Percentiles rank a stretch among this genome's conserved stretches.
Evolutionary conservation across 1,284 basidiomycete genomes (phyloP).

Genomic region (Microbotryomycetes sp.): DNA sequence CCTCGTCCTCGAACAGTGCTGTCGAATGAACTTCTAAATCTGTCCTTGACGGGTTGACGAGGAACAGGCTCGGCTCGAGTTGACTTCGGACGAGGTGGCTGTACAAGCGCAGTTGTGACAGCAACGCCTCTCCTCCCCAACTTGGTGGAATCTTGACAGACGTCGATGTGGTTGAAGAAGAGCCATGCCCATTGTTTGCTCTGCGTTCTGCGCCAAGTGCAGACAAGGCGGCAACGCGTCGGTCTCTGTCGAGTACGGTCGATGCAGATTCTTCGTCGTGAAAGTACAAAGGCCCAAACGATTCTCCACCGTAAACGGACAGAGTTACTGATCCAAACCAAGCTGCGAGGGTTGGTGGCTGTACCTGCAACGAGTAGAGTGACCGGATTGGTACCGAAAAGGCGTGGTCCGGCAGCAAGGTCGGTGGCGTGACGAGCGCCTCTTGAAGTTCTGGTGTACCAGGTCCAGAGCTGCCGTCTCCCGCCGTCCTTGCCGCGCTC

Average conservation of each 20-base stretch:
- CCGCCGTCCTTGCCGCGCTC: background rate
- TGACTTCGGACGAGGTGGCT: conserved; percentile 68
- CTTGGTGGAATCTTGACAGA: conserved; percentile 31
- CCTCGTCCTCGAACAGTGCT: conserved; percentile 41
- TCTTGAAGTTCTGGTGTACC: background rate
- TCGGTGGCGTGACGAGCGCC: conserved; percentile 4
- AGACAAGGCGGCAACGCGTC: conserved; percentile 22
- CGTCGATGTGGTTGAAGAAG: background rate
- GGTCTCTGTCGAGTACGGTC: conserved; percentile 37
- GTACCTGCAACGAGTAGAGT: conserved; percentile 81
- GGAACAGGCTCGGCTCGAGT: conserved; percentile 71
- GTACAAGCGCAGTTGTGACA: conserved; percentile 59
- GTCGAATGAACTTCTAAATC: conserved; percentile 75
- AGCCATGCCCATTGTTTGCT: background rate
- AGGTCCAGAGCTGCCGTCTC: too few relatives aligned
- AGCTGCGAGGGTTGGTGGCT: conserved; percentile 71
- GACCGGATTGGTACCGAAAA: conserved; percentile 85
- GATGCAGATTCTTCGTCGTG: conserved; percentile 92
- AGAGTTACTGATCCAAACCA: conserved; percentile 66
- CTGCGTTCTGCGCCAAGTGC: conserved; percentile 5
- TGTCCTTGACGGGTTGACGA: conserved; percentile 80
- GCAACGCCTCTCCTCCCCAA: conserved; percentile 55
- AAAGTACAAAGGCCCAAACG: conserved; percentile 79
- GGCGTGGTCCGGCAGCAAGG: conserved; percentile 56
- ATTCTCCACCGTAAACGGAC: conserved; percentile 59